Evolutionary conservation across 768 basidiomycete species (phyloP).

Genomic region (Mycena polygramma): DNA sequence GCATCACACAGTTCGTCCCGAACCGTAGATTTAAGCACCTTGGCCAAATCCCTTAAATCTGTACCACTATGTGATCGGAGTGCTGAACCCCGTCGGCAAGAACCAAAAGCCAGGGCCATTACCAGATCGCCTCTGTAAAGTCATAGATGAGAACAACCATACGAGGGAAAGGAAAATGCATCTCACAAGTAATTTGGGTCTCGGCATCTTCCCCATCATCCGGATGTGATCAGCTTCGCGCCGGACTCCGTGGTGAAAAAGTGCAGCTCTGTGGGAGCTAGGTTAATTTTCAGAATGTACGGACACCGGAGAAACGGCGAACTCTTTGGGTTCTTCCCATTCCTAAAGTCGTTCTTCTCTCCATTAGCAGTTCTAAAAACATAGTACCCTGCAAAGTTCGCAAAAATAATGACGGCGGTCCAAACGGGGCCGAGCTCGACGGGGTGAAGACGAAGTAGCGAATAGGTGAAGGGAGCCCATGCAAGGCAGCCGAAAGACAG

Average conservation of each 20-base stretch:
- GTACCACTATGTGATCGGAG: slow-evolving; percentile 97
- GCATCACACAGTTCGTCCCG: too few relatives aligned
- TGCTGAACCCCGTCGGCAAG: slow-evolving; percentile 90
- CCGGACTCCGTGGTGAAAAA: slow-evolving; percentile 88
- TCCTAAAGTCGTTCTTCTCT: slow-evolving; percentile 97
- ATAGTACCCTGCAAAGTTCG: slow-evolving; percentile 84
- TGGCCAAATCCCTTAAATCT: too few relatives aligned
- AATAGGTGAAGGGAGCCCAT: slow-evolving; percentile 98
- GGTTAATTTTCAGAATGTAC: slow-evolving; percentile 16
- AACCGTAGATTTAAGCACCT: too few relatives aligned
- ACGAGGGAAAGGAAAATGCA: not conserved
- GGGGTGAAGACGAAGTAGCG: slow-evolving; percentile 92
- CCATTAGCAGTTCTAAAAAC: slow-evolving; percentile 92
- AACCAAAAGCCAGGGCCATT: slow-evolving; percentile 96
- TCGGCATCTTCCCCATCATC: slow-evolving; percentile 96
- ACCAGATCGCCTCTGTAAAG: slow-evolving; percentile 85
- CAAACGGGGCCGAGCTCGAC: slow-evolving; percentile 77
- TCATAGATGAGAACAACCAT: slow-evolving; percentile 13
- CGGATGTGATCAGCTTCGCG: slow-evolving; percentile 91
- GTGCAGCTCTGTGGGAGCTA: slow-evolving; percentile 74
- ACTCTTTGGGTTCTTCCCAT: slow-evolving; percentile 96
- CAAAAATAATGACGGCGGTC: slow-evolving; percentile 68
- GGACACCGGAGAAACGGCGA: slow-evolving; percentile 37
- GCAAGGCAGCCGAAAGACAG: slow-evolving; percentile 91
- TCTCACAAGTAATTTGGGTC: slow-evolving; percentile 93